Evolutionary conservation across 768 basidiomycete genomes (phyloP), one percentile per base, ranked within the genome.

Genomic region (Lyophyllum shimeji): DNA sequence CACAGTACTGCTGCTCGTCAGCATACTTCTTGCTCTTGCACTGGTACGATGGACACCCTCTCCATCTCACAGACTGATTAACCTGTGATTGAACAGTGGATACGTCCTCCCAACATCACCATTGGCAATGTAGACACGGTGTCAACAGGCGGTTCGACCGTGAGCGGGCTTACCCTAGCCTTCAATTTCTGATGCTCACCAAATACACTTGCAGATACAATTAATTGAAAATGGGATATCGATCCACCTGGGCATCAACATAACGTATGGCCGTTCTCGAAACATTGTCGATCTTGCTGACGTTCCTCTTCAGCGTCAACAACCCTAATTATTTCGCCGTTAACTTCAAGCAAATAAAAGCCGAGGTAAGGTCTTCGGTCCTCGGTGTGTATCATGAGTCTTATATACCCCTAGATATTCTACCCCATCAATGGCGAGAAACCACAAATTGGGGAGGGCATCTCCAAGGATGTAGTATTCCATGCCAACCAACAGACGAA

Each of bases 261-360:
- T 91, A 60, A 76, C 80, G 88, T 90, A 61, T 53, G 86, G 68
- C 45, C 42, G 24, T 45, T 40, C 9, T 57, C 2, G 9, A 17
- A 18, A 15, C 24, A 12, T 39, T 13, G 8, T 27, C 18, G 37
- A 24, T 18, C 24, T 20, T 34, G 62, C 44, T 54, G 29, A 54
- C 29, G 31, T 48, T 4, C 9, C 34, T 34, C 34, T 54, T 2
- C 61, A 93, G 90, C 25, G 87, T 93, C 52, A 74, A 74, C 65
- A 94, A 94, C 63, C 92, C 91, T 25, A 93, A 93, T 67, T 91
- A 83, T 70, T 91, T 94, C 65, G 70, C 79, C 8, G 86, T 89
- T 9, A 77, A 76, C 18, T 79, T 94, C 68, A 79, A 80, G 51
- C 79, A 80, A 54, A 82, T 94, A 59, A 75, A 80, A 43, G 86